Percentiles rank a stretch among this genome's conserved stretches.
Conservation (phyloP, 2,329 filamentous ascomycete genomes). For the Aspergillus neoniger region DNA sequence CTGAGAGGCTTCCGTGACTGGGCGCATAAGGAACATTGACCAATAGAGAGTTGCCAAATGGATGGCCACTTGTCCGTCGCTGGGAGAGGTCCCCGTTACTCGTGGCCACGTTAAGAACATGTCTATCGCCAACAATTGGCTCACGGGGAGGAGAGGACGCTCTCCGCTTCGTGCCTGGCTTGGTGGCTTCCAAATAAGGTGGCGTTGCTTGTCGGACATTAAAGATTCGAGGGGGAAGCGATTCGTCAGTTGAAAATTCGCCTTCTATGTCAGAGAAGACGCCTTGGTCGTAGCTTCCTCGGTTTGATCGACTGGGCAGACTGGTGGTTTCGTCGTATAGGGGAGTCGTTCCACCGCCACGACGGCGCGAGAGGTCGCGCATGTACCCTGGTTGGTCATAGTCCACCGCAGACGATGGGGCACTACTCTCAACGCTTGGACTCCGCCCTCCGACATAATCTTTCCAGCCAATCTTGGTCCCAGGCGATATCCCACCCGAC, state of each 20-base stretch:
- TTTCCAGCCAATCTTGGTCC: constrained; percentile 43
- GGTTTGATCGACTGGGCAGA: constrained; percentile 54
- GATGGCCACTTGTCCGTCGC: constrained; percentile 55
- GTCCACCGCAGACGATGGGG: constrained; percentile 42
- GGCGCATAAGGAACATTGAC: constrained; percentile 57
- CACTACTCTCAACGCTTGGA: constrained; percentile 47
- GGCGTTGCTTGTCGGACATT: constrained; percentile 43
- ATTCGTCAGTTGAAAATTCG: constrained; percentile 44
- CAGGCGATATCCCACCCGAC: constrained; percentile 45
- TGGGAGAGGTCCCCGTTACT: constrained; percentile 57
- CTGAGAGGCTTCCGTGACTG: constrained; percentile 64
- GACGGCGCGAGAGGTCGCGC: constrained; percentile 43
- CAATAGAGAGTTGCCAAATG: constrained; percentile 57
- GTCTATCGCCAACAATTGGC: constrained; percentile 40
- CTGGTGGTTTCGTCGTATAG: constrained; percentile 54
- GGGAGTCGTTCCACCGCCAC: constrained; percentile 51
- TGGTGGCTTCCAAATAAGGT: constrained; percentile 42
- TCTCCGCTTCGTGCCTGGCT: constrained; percentile 63
- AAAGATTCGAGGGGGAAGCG: constrained; percentile 37
- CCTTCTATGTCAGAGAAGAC: constrained; percentile 54
- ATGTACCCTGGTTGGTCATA: constrained; percentile 42
- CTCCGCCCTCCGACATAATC: constrained; percentile 46
- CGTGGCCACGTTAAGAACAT: constrained; percentile 35
- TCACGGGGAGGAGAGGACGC: constrained; percentile 66
- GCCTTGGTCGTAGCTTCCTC: constrained; percentile 64